phyloP scores from a whole-genome alignment of 2,329 filamentous ascomycete species.

The Fusarium hostae region DNA sequence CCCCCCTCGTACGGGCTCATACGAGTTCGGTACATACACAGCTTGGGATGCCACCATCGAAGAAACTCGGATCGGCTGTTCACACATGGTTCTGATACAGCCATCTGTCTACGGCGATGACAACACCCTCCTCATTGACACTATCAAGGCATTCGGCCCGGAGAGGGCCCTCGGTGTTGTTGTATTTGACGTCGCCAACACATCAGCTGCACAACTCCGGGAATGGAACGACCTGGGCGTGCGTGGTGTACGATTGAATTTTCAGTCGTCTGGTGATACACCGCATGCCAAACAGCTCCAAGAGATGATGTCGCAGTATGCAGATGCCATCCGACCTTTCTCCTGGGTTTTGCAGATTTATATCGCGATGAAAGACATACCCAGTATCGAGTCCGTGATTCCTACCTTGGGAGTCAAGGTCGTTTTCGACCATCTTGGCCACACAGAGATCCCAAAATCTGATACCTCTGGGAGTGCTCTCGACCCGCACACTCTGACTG shows the following conservation, averaged over 20 bases:
- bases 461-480: fast-evolving
- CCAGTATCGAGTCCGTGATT: neutral
- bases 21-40: neutral
- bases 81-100: neutral
- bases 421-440: neutral
- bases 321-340: neutral
- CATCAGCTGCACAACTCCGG: neutral
- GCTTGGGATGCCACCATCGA: neutral
- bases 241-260: neutral
- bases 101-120: neutral
- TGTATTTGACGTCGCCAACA: neutral
- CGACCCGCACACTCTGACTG: neutral
- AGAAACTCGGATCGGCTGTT: neutral
- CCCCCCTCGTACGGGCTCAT: neutral
- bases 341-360: neutral
- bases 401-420: neutral
- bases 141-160: neutral
- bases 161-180: neutral
- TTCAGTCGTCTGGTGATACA: neutral
- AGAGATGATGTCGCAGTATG: neutral
- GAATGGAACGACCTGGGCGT: neutral
- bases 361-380: neutral
- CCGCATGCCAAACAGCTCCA: neutral
- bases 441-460: neutral
- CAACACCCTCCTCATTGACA: neutral